Conservation (phyloP, 305 asterid species). For the Nicotiana rustica region DNA sequence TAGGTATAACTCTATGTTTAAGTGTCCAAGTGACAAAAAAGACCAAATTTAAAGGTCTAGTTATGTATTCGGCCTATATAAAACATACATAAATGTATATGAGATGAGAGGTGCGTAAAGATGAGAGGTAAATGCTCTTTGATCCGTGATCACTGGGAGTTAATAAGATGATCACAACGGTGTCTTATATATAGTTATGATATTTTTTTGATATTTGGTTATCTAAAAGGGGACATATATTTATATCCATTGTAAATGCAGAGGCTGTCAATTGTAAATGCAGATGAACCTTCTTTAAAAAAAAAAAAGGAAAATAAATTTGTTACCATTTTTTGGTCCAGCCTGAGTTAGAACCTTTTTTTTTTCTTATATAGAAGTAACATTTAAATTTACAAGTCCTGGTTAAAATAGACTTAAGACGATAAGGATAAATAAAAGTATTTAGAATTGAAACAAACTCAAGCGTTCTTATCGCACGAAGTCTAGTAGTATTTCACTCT, state of each 20-base stretch:
- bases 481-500: slow-evolving; percentile 31
- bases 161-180: slow-evolving; percentile 13
- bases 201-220: not conserved
- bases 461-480: slow-evolving; percentile 33
- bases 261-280: not conserved
- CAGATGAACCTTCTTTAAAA: not conserved
- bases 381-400: not conserved
- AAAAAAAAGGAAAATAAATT: too few species aligned
- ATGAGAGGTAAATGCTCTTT: not conserved
- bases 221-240: not conserved
- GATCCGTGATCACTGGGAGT: not conserved
- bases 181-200: not conserved
- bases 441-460: slow-evolving; percentile 37
- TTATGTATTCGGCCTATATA: too few species aligned
- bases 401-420: not conserved
- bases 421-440: not conserved
- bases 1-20: too few species aligned
- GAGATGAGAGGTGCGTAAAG: too few species aligned
- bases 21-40: too few species aligned
- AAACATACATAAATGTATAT: too few species aligned
- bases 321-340: too few species aligned
- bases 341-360: not conserved
- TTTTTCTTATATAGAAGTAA: not conserved
- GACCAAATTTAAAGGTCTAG: too few species aligned
- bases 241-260: not conserved